phyloP scores from a whole-genome alignment of 352 stramenopile genomes.

The Phytophthora pini region DNA sequence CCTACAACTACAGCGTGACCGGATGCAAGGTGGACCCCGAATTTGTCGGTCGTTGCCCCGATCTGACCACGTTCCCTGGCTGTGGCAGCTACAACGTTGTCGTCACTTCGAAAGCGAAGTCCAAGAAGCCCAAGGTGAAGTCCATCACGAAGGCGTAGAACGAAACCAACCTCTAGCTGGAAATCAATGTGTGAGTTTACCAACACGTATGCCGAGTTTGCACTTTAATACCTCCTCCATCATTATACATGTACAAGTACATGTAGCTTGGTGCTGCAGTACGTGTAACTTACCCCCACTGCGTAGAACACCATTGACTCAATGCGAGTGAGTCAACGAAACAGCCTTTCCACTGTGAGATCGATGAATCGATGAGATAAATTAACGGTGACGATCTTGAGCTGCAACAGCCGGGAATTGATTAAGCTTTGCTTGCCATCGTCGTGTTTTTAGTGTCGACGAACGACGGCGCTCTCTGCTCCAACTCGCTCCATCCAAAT shows the following conservation, averaged over 20 bases:
- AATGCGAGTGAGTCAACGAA: constrained; percentile 9
- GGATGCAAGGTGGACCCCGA: constrained; percentile 41
- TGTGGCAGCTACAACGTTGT: constrained; percentile 36
- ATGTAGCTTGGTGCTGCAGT: neutral
- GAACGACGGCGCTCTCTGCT: constrained; percentile 4
- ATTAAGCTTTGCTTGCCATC: constrained; percentile 6
- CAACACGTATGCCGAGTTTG: neutral
- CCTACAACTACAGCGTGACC: constrained; percentile 50
- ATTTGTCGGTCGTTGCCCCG: constrained; percentile 38
- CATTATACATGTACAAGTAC: no score
- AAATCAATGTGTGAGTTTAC: constrained; percentile 14
- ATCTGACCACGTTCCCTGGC: constrained; percentile 32
- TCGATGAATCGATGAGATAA: no score
- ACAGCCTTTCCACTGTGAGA: neutral
- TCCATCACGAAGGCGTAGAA: constrained; percentile 36
- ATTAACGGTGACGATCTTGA: neutral
- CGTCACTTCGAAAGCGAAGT: constrained; percentile 37
- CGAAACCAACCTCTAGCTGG: neutral
- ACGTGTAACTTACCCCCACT: neutral
- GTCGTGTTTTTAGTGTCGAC: constrained; percentile 6
- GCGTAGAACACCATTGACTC: neutral
- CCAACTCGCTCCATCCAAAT: neutral
- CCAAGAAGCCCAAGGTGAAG: constrained; percentile 38
- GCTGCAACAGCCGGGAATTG: constrained; percentile 5
- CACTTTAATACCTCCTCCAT: no score